Base-by-base conservation (phyloP, 1,284 basidiomycete genomes). In the Trametes versicolor region DNA sequence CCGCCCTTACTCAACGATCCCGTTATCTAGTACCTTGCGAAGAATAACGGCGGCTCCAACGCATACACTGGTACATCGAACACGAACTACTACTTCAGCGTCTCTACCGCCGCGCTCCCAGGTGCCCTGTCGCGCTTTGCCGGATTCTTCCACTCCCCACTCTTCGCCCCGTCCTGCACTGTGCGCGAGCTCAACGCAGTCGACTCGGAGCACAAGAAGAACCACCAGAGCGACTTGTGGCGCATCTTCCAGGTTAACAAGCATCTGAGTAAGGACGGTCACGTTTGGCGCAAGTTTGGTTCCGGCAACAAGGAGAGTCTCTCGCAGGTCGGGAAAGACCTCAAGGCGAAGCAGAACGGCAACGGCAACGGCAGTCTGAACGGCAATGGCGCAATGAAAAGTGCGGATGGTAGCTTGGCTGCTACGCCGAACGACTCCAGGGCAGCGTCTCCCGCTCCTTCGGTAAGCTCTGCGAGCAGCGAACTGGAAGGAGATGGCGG, bases 191-290 rank as follows among this genome's bases (percentile, higher is more conserved):
- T 99, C 70, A 96, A 97, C 71, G 98, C 98, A 1, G 98, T 99
- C 41, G 93, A 99, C 76, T 98, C 96, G 0, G 98, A 99, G 77
- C 94, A 99, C 85, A 96, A 96, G 83, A 99, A 99, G 84, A 99
- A 99, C 76, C 86, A 96, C 58, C 97, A 99, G 79, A 84, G 83
- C n/a, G 97, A 99, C 77, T 82, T 92, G 74, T 99, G 97, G 96
- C 89, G 98, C n/a, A 90, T 97, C 62, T 99, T 94, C 80, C 98
- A 99, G 79, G 82, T 99, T 29, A 96, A 96, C 79, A 99, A 99
- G 80, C 87, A 91, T 69, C 87, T 98, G 47, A 92, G 89, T 60
- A 90, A 87, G 69, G 83, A 84, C 1, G 90, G 90, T 1, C 97
- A 99, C 77, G 87, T 89, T 1, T 99, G 95, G 89, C 88, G 86